Evolutionary conservation across 257 asterid species (phyloP).

Genomic region (Penstemon eatonii): DNA sequence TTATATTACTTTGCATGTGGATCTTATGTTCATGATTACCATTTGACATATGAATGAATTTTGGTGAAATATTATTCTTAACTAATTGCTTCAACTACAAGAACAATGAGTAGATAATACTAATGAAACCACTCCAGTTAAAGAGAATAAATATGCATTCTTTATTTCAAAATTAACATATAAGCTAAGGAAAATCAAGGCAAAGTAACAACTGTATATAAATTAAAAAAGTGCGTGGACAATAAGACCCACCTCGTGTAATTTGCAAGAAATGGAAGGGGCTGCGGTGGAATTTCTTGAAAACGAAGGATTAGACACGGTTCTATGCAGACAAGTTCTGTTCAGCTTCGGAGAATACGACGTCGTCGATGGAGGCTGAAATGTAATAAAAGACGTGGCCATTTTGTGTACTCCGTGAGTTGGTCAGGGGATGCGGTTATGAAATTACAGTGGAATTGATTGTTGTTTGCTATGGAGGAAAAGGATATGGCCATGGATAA

Average conservation of each 20-base stretch:
- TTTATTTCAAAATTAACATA: neutral
- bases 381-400: constrained; percentile 28
- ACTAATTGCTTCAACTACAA: neutral
- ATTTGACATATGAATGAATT: neutral
- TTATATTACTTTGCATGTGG: no score
- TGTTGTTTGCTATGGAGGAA: neutral
- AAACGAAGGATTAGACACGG: constrained; percentile 9
- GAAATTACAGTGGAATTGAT: neutral
- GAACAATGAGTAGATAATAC: no score
- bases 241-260: constrained; percentile 34
- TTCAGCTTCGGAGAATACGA: constrained; percentile 18
- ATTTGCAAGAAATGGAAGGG: constrained; percentile 34
- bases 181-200: neutral
- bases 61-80: neutral
- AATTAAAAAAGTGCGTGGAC: neutral
- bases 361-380: constrained; percentile 32
- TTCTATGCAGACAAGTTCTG: constrained; percentile 19
- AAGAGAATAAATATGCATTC: neutral
- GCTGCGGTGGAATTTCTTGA: constrained; percentile 27
- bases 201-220: neutral
- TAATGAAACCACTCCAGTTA: neutral
- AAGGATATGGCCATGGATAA: constrained; percentile 11
- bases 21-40: neutral
- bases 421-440: neutral
- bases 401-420: constrained; percentile 21